Base-by-base conservation (phyloP, 2,329 filamentous ascomycete species). In the Didymella pomorum region DNA sequence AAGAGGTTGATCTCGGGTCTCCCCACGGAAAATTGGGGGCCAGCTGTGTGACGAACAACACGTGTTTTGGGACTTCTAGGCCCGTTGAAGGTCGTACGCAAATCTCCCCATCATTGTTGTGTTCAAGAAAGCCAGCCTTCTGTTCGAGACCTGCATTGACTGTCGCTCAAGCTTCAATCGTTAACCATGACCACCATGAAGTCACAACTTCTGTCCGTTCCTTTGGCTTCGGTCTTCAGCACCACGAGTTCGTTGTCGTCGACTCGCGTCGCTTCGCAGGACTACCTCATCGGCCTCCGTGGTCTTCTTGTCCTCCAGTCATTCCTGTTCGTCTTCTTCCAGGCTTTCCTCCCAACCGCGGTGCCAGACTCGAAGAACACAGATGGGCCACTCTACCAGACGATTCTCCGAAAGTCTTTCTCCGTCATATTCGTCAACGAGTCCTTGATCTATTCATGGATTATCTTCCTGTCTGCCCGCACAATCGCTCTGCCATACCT, bases 391-490 rank as follows among this genome's bases (percentile, higher is more conserved):
- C 51, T 65, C 12, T 80, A 79, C 56, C 78, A 81, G 64, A 64
- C 71, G 16, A 65, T 80, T 26, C 64, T 83, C 28, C 77, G 80
- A 47, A 80, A 82, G 56, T 74, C 78, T 2, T 70, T 83, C 39
- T 79, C 78, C 0, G 76, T 81, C 14, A 66, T 82, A 4, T 76
- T 81, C 56, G 81, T 79, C 78, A 81, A 82, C 59, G 72, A 78
- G 31, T 74, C 75, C 29, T 69, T 82, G 56, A 77, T 83, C 51
- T 79, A 79, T 67, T 78, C 78, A 21, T 78, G 76, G 69, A 75
- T 82, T 66, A 77, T 83, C 59, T 71, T 81, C 23, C 70, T 83
- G 20, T 81, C 79, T 3, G 79, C 78, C 7, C 77, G 81, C 11
- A 77, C 76, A 11, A 74, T 79, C 23, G 75, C 73, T 31, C 70